These are phyloP conservation scores for Wakefieldia striispora DNA, from an alignment of 768 basidiomycete species.

Conservation along the genomic window DNA sequence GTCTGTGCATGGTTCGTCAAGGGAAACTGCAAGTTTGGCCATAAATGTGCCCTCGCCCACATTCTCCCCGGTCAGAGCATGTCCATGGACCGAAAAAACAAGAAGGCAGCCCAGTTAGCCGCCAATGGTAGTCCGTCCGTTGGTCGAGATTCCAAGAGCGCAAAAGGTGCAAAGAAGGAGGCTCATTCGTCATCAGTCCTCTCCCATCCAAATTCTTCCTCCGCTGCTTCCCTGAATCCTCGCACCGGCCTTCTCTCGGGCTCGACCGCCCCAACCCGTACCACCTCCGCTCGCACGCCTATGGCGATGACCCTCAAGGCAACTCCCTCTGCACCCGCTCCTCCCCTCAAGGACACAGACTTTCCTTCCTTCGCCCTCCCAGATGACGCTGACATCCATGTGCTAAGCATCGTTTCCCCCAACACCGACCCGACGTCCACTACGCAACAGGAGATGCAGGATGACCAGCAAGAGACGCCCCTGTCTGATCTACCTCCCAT, in stretches of 20 bases:
- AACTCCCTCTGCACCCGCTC: constrained; percentile 75
- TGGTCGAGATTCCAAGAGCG: constrained; percentile 30
- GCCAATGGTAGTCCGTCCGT: constrained; percentile 43
- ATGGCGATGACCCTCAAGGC: constrained; percentile 71
- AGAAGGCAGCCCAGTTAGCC: constrained; percentile 80
- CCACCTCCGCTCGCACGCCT: constrained; percentile 50
- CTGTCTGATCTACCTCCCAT: constrained; percentile 8
- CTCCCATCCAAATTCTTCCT: constrained; percentile 12
- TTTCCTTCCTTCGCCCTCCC: constrained; percentile 66
- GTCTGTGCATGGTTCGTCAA: constrained; percentile 91
- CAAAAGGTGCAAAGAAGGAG: constrained; percentile 40
- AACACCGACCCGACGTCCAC: neutral
- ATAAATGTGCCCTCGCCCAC: constrained; percentile 91
- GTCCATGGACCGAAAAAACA: constrained; percentile 97
- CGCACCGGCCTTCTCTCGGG: constrained; percentile 41
- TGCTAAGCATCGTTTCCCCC: neutral
- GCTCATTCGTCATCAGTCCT: constrained; percentile 24
- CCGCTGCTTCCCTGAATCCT: constrained; percentile 4
- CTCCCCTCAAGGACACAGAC: constrained; percentile 72
- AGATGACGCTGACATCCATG: constrained; percentile 48
- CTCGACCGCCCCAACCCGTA: constrained; percentile 67
- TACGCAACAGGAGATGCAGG: constrained; percentile 9
- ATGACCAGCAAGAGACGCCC: constrained; percentile 3
- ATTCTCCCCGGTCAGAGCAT: constrained; percentile 91
- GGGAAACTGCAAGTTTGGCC: constrained; percentile 82